Evolutionary conservation across 2,329 filamentous ascomycete species (phyloP).

Genomic region (Fusarium sacchari): DNA sequence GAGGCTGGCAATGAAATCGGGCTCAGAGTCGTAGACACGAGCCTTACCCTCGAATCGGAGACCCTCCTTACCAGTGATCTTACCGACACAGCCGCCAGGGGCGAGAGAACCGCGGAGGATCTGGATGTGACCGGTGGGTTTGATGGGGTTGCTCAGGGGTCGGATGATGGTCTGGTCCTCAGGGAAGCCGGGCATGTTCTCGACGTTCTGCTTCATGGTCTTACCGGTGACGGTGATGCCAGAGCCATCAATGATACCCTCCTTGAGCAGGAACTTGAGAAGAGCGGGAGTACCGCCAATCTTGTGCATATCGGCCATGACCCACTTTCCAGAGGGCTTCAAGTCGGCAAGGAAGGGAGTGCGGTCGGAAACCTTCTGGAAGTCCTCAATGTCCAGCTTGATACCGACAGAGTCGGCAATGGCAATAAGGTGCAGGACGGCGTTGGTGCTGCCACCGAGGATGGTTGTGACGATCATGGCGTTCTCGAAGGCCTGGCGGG

Average conservation of each 20-base stretch:
- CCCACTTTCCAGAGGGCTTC: constrained; percentile 87
- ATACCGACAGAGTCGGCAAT: constrained; percentile 85
- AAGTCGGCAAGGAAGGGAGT: constrained; percentile 84
- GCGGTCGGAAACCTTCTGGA: constrained; percentile 82
- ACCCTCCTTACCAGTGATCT: constrained; percentile 96
- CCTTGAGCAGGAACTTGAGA: constrained; percentile 86
- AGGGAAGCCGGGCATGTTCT: constrained; percentile 77
- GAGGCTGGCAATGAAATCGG: constrained; percentile 80
- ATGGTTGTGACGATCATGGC: constrained; percentile 87
- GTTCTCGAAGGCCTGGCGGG: constrained; percentile 82
- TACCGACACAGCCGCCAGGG: constrained; percentile 87
- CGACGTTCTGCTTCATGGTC: constrained; percentile 87
- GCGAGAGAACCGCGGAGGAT: constrained; percentile 88
- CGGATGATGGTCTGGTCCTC: constrained; percentile 85
- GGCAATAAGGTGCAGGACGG: constrained; percentile 84
- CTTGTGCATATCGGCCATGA: constrained; percentile 85
- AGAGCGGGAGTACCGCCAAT: constrained; percentile 89
- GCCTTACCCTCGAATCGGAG: constrained; percentile 83
- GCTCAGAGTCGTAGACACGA: constrained; percentile 84
- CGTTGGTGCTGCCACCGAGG: constrained; percentile 86
- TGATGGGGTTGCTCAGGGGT: constrained; percentile 84
- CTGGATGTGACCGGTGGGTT: constrained; percentile 86
- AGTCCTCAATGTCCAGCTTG: constrained; percentile 86
- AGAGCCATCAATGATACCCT: constrained; percentile 81
- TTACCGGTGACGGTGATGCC: constrained; percentile 90